phyloP scores from a whole-genome alignment of 2,329 filamentous ascomycete species.

The Alternaria viburni region DNA sequence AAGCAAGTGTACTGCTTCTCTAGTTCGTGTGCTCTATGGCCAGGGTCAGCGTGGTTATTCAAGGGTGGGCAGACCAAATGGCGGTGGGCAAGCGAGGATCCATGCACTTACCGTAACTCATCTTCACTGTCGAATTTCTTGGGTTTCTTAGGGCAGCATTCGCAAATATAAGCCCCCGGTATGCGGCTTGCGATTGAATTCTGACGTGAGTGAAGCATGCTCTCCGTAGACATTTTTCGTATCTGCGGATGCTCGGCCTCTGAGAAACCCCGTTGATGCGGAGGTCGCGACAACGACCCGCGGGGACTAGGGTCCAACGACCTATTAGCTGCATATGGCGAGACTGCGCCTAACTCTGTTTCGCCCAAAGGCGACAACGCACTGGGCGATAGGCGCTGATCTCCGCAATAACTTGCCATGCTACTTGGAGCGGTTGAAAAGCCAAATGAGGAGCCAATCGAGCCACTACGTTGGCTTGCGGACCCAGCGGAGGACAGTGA shows the following conservation, averaged over 20 bases:
- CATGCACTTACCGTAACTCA: slow-evolving; percentile 75
- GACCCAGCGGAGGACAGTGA: slow-evolving; percentile 70
- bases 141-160: slow-evolving; percentile 96
- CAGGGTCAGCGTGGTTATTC: slow-evolving; percentile 26
- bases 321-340: slow-evolving; percentile 60
- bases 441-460: slow-evolving; percentile 66
- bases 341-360: slow-evolving; percentile 59
- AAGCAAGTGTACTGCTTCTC: slow-evolving; percentile 96
- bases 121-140: slow-evolving; percentile 90
- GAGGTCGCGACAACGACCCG: slow-evolving; percentile 47
- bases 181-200: slow-evolving; percentile 58
- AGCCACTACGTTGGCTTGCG: slow-evolving; percentile 64
- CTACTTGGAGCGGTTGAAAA: slow-evolving; percentile 67
- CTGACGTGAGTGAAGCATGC: slow-evolving; percentile 54
- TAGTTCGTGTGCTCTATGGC: slow-evolving; percentile 77
- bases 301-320: slow-evolving; percentile 53
- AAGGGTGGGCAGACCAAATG: slow-evolving; percentile 19
- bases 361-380: slow-evolving; percentile 65
- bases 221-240: slow-evolving; percentile 58
- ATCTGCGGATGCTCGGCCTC: slow-evolving; percentile 48
- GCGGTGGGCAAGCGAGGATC: slow-evolving; percentile 31
- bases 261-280: slow-evolving; percentile 51
- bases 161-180: slow-evolving; percentile 74
- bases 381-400: slow-evolving; percentile 66
- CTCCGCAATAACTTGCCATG: slow-evolving; percentile 68